Conservation (phyloP, 2,329 filamentous ascomycete genomes). For the Phialophora verrucosa region DNA sequence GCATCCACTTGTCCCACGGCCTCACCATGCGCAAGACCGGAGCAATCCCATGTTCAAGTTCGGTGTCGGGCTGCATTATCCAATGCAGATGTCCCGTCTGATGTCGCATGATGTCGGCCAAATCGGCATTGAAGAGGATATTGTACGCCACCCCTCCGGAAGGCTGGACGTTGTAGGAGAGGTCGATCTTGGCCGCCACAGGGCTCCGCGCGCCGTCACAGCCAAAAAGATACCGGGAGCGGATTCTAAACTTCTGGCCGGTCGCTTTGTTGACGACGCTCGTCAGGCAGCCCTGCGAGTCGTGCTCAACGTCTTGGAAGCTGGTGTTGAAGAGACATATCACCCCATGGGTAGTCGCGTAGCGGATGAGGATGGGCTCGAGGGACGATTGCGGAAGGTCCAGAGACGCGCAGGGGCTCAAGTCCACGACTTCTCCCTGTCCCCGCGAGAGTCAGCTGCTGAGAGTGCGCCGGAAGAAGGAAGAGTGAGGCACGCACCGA, state of each 20-base stretch:
- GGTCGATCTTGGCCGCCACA: constrained; percentile 53
- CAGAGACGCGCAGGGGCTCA: constrained; percentile 49
- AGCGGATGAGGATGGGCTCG: constrained; percentile 50
- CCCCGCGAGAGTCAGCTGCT: not conserved
- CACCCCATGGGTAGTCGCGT: constrained; percentile 47
- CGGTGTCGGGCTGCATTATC: constrained; percentile 61
- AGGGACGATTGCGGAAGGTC: constrained; percentile 53
- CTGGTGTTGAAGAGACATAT: constrained; percentile 48
- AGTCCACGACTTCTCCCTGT: constrained; percentile 48
- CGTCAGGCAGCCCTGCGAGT: constrained; percentile 40
- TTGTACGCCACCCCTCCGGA: constrained; percentile 58
- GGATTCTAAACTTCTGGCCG: constrained; percentile 51
- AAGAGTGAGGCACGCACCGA: constrained; percentile 40
- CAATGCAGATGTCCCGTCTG: constrained; percentile 66
- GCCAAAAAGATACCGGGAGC: constrained; percentile 64
- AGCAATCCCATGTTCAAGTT: constrained; percentile 58
- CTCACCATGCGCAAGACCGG: constrained; percentile 64
- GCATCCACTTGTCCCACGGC: constrained; percentile 68
- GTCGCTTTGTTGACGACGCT: constrained; percentile 49
- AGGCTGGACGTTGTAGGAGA: constrained; percentile 53
- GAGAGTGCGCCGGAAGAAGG: too few species aligned
- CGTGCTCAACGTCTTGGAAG: constrained; percentile 40
- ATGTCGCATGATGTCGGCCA: constrained; percentile 56
- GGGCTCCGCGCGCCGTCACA: constrained; percentile 60
- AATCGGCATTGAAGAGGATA: constrained; percentile 57